phyloP scores from a whole-genome alignment of 1,284 basidiomycete species.

The Mycosarcoma maydis region DNA sequence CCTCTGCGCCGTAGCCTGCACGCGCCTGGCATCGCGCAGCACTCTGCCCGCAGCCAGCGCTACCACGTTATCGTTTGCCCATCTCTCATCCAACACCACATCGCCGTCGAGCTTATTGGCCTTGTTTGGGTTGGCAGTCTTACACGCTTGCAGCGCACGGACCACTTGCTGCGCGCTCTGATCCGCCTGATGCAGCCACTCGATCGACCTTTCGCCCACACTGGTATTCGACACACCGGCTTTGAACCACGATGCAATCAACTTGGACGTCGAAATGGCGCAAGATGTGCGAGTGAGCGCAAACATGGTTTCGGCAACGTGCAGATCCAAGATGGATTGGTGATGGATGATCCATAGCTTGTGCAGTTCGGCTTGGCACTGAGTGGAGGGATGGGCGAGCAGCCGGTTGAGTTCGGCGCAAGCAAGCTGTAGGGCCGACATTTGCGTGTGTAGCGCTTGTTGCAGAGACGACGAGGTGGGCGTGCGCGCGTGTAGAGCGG shows the following conservation, averaged over 20 bases:
- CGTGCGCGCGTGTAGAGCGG: conserved; percentile 41
- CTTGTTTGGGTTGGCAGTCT: no score
- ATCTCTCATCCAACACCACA: conserved; percentile 5
- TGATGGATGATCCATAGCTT: conserved; percentile 48
- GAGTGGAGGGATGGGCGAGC: not conserved
- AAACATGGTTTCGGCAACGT: conserved; percentile 60
- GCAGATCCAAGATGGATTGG: conserved; percentile 47
- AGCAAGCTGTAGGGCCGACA: conserved; percentile 44
- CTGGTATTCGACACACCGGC: not conserved
- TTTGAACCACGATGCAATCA: not conserved
- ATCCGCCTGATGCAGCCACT: conserved; percentile 34
- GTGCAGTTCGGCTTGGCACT: conserved; percentile 28
- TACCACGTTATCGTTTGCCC: conserved; percentile 9
- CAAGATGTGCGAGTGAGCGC: conserved; percentile 24
- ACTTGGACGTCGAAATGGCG: not conserved
- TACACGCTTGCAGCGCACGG: not conserved
- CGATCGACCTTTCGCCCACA: conserved; percentile 8
- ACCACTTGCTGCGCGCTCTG: conserved; percentile 8
- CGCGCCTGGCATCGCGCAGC: conserved; percentile 34
- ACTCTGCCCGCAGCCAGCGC: conserved; percentile 20
- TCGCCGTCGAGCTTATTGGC: no score
- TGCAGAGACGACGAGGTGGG: conserved; percentile 19
- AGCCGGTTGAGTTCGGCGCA: conserved; percentile 34
- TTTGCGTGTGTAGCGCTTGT: conserved; percentile 49
- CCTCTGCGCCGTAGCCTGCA: conserved; percentile 6